Base-by-base conservation (phyloP, 108 stramenopile genomes). In the Nitzschia sp. region DNA sequence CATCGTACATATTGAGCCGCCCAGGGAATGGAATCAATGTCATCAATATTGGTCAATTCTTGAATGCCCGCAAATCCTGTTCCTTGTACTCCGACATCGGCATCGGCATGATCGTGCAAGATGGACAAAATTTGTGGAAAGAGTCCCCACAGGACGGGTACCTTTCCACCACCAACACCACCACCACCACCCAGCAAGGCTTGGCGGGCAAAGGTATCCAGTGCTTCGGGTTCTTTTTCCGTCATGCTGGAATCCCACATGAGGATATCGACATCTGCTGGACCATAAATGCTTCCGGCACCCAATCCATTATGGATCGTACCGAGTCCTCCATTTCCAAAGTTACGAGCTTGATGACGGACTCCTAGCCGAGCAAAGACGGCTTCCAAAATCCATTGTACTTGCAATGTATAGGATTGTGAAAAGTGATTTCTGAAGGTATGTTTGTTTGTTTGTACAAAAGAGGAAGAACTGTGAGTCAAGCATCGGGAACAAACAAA, bases 231-330 rank as follows among this genome's bases (percentile, higher is more conserved):
- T 3, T 71, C 67, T 33, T 75, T 66, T 68, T 82, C 81, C 0
- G 76, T 74, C 66, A 81, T 63, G 16, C 78, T 45, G 30, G 83
- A 81, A 68, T 90, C 89, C 86, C 86, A 90, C 33, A 85, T 60
- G 28, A 90, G 68, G 52, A 90, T 57, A 52, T 87, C 89, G 1
- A 84, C 73, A 45, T 85, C 80, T n/a, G n/a, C n/a, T 28, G 76
- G 69, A 26, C 88, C 88, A 71, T 81, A 83, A 45, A 89, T 85
- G 1, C 67, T 64, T 4, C 61, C 64, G 46, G 82, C 78, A 27
- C 78, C 88, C 35, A 89, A 23, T 3, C 71, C 62, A 70, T 73
- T 72, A 19, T 66, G 81, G 22, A 70, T 25, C 45, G 77, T 82
- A 22, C 81, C 81, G 19, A 90, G 41, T 28, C 83, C 77, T 33